Conservation (phyloP, 257 asterid genomes). For the Sherardia arvensis region DNA sequence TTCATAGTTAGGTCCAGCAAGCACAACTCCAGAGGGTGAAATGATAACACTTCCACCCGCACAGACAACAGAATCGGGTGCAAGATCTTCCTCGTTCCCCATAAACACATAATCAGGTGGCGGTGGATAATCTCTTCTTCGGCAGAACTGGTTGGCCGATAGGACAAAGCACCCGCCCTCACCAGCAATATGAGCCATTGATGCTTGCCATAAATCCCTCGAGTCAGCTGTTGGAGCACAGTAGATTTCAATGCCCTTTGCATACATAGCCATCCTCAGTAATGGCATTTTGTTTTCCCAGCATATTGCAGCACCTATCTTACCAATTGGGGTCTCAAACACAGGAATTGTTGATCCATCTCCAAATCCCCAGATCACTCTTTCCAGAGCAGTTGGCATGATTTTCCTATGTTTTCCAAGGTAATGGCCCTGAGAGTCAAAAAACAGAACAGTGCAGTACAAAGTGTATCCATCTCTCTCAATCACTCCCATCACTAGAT, state of each 20-base stretch:
- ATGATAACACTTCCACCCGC: constrained; percentile 91
- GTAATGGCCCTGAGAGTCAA: constrained; percentile 69
- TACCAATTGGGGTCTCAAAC: constrained; percentile 83
- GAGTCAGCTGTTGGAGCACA: constrained; percentile 98
- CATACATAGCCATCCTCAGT: constrained; percentile 87
- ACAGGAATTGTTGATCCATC: constrained; percentile 97
- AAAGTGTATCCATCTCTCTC: constrained; percentile 92
- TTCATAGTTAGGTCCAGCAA: constrained; percentile 89
- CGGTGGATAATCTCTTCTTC: constrained; percentile 90
- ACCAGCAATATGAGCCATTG: constrained; percentile 90
- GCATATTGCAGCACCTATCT: constrained; percentile 95
- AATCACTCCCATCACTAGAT: constrained; percentile 81
- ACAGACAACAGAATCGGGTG: constrained; percentile 85
- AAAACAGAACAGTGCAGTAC: constrained; percentile 78
- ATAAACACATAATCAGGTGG: constrained; percentile 70
- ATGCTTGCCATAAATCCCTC: constrained; percentile 88
- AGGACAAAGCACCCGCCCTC: constrained; percentile 95
- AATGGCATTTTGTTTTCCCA: constrained; percentile 99
- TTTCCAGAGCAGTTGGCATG: constrained; percentile 90
- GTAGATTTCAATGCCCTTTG: constrained; percentile 87
- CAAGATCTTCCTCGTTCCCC: constrained; percentile 65
- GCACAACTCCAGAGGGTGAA: constrained; percentile 79
- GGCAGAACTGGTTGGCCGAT: constrained; percentile 94
- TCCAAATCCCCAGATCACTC: constrained; percentile 94
- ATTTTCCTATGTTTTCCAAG: constrained; percentile 92